A percentile compares a stretch with the other conserved stretches of the same genome.
phyloP scores from a whole-genome alignment of 2,329 filamentous ascomycete genomes.

The Pseudocercospora musae region DNA sequence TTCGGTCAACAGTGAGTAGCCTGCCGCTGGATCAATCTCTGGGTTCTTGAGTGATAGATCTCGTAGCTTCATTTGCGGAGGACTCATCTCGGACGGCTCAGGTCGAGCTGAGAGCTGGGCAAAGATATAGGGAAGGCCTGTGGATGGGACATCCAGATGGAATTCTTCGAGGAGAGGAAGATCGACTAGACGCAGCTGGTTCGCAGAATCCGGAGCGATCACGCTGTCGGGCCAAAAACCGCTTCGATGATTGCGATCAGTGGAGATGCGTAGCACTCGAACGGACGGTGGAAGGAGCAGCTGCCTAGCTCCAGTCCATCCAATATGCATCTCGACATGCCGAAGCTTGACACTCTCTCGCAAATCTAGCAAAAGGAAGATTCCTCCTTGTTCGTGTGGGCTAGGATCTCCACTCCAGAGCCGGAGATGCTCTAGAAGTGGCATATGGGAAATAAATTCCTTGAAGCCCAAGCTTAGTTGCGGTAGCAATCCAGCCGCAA shows the following conservation, averaged over 20 bases:
- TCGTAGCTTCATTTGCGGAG: not conserved
- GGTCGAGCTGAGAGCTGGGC: not conserved
- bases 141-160: conserved; percentile 5
- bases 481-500: not conserved
- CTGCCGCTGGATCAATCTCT: not conserved
- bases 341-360: conserved; percentile 3
- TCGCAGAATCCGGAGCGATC: not conserved
- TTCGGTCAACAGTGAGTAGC: not conserved
- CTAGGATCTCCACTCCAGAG: conserved; percentile 1
- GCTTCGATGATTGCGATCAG: not conserved
- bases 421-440: conserved; percentile 1
- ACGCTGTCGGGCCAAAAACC: not conserved
- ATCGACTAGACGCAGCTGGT: conserved; percentile 2
- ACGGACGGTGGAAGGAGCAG: conserved; percentile 11
- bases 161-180: conserved; percentile 7
- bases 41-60: not conserved
- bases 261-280: not conserved
- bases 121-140: not conserved
- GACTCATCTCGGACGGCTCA: not conserved
- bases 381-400: not conserved
- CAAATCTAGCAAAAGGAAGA: conserved; percentile 7
- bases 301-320: not conserved
- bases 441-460: not conserved
- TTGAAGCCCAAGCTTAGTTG: not conserved
- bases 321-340: conserved; percentile 7